A percentile compares a stretch with the other conserved stretches of the same genome.
Evolutionary conservation across 2,329 filamentous ascomycete genomes (phyloP).

Genomic region (Paraconiothyrium sp.): DNA sequence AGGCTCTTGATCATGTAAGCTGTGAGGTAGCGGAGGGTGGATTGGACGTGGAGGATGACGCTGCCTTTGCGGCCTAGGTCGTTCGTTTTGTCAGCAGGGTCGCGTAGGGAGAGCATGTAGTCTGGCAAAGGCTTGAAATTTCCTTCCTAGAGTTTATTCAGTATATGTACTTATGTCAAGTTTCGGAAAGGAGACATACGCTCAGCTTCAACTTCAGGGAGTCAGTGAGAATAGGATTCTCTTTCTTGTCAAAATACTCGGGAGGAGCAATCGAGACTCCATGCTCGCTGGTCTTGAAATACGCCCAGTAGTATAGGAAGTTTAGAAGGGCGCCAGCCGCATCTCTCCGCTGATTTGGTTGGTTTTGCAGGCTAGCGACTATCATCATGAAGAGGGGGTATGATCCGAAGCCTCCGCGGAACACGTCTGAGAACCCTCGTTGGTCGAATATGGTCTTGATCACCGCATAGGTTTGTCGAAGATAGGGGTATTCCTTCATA

Average conservation of each 20-base stretch:
- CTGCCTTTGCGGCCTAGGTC: conserved; percentile 63
- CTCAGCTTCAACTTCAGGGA: conserved; percentile 25
- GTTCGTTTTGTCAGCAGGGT: conserved; percentile 66
- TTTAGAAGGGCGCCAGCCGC: conserved; percentile 57
- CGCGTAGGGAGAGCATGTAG: conserved; percentile 64
- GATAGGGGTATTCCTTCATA: conserved; percentile 58
- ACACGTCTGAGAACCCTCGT: conserved; percentile 59
- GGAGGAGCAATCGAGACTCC: conserved; percentile 63
- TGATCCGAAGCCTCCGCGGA: conserved; percentile 60
- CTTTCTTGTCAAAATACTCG: conserved; percentile 53
- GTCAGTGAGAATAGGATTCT: conserved; percentile 30
- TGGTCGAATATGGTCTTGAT: conserved; percentile 62
- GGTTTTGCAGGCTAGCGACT: conserved; percentile 61
- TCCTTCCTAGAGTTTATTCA: conserved; percentile 23
- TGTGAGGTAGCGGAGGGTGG: conserved; percentile 48
- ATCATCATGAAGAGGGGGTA: conserved; percentile 68
- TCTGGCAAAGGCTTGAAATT: conserved; percentile 27
- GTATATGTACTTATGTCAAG: not conserved
- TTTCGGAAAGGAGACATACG: conserved; percentile 26
- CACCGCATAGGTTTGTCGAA: conserved; percentile 60
- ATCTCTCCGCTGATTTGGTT: conserved; percentile 43
- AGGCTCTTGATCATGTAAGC: conserved; percentile 26
- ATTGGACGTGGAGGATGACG: conserved; percentile 61
- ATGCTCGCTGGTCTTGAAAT: conserved; percentile 55
- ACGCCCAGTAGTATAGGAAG: conserved; percentile 61